phyloP scores from a whole-genome alignment of 352 stramenopile species.

The Pythium biforme region DNA sequence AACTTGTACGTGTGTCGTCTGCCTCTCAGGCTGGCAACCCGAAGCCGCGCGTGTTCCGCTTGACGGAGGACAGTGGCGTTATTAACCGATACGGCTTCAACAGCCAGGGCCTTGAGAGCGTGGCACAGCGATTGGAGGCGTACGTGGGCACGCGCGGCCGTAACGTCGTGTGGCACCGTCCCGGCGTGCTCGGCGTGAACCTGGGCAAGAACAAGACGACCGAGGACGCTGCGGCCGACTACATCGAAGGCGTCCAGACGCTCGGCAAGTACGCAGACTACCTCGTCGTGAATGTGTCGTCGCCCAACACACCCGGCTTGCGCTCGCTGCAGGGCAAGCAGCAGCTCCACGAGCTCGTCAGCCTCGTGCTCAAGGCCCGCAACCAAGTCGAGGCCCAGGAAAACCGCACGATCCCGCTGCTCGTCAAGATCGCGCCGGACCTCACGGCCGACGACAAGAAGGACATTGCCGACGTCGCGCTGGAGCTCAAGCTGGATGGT shows the following conservation, averaged over 20 bases:
- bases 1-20: neutral
- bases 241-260: conserved; percentile 87
- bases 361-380: conserved; percentile 63
- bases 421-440: conserved; percentile 98
- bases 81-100: conserved; percentile 99
- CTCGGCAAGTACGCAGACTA: conserved; percentile 96
- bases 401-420: conserved; percentile 81
- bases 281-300: conserved; percentile 98
- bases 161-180: conserved; percentile 38
- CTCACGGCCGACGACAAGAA: conserved; percentile 93
- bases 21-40: conserved; percentile 91
- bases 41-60: conserved; percentile 95
- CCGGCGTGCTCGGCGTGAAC: conserved; percentile 94
- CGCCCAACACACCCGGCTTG: conserved; percentile 93
- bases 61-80: conserved; percentile 92
- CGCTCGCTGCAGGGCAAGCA: conserved; percentile 77
- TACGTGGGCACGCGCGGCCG: conserved; percentile 49
- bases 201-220: conserved; percentile 98
- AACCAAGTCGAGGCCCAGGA: conserved; percentile 57
- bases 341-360: conserved; percentile 78
- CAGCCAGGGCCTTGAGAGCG: conserved; percentile 86
- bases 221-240: conserved; percentile 83
- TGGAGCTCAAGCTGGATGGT: conserved; percentile 90
- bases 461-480: conserved; percentile 91
- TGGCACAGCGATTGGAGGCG: conserved; percentile 61